These are phyloP conservation scores for Apocynum venetum DNA, from an alignment of 257 asterid genomes.

Conservation along the genomic window DNA sequence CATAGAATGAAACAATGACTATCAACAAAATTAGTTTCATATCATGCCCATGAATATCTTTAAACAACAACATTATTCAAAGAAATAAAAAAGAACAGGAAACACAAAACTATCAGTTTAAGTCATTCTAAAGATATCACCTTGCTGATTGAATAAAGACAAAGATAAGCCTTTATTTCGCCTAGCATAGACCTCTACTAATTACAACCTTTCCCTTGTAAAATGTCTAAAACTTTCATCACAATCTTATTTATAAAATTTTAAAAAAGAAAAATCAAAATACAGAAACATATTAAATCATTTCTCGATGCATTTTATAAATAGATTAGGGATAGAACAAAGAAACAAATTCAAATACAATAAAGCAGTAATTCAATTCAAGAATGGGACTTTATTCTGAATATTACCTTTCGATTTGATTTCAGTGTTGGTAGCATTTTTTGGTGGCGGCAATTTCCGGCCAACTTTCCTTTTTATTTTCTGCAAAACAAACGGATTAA, in stretches of 20 bases:
- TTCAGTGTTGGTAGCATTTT: constrained; percentile 81
- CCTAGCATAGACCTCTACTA: neutral
- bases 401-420: constrained; percentile 59
- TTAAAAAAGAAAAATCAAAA: neutral
- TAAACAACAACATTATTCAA: neutral
- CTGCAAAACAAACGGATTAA: constrained; percentile 32
- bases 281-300: neutral
- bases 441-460: constrained; percentile 89
- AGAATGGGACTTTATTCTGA: neutral
- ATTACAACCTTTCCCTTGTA: neutral
- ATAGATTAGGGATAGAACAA: neutral
- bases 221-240: too few relatives aligned
- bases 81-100: neutral
- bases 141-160: neutral
- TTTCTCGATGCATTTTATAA: neutral
- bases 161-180: neutral
- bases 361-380: too few relatives aligned
- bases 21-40: constrained; percentile 2
- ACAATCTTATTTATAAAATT: neutral
- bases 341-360: neutral
- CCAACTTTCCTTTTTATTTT: constrained; percentile 86
- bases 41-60: neutral
- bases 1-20: neutral
- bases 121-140: neutral
- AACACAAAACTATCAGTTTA: neutral